Evolutionary conservation across 2,329 filamentous ascomycete genomes (phyloP).

Genomic region (Raffaelea ambrosiae): DNA sequence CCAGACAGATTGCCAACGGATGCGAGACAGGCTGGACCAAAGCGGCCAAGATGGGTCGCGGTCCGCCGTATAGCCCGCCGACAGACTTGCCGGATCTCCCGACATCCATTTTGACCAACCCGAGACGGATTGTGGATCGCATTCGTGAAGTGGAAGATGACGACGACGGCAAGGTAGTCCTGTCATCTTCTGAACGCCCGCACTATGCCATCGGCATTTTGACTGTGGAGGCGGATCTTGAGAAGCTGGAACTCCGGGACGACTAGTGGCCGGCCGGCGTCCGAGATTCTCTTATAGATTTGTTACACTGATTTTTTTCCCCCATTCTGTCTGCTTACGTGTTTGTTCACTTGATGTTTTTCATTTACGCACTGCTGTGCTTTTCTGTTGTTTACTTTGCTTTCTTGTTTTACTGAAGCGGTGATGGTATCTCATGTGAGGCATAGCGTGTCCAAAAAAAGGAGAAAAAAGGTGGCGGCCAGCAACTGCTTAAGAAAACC

Average conservation of each 20-base stretch:
- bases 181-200: conserved; percentile 54
- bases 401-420: too few species aligned
- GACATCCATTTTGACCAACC: conserved; percentile 37
- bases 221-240: conserved; percentile 68
- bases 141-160: conserved; percentile 38
- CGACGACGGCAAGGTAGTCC: conserved; percentile 40
- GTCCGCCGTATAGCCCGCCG: conserved; percentile 60
- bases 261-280: not conserved
- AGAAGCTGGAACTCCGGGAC: conserved; percentile 48
- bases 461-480: too few species aligned
- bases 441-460: too few species aligned
- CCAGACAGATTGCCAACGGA: conserved; percentile 69
- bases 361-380: too few species aligned
- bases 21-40: conserved; percentile 81
- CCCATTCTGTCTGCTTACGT: not conserved
- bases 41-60: conserved; percentile 62
- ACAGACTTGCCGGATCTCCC: conserved; percentile 28
- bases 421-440: too few species aligned
- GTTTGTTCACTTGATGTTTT: too few species aligned
- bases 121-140: conserved; percentile 41
- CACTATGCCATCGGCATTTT: conserved; percentile 74
- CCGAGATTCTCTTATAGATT: too few species aligned
- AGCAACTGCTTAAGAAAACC: too few species aligned
- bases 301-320: too few species aligned
- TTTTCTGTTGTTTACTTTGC: too few species aligned